Evolutionary conservation across 257 asterid genomes (phyloP), one percentile per base, ranked within the genome.

Genomic region (Eucommia ulmoides): DNA sequence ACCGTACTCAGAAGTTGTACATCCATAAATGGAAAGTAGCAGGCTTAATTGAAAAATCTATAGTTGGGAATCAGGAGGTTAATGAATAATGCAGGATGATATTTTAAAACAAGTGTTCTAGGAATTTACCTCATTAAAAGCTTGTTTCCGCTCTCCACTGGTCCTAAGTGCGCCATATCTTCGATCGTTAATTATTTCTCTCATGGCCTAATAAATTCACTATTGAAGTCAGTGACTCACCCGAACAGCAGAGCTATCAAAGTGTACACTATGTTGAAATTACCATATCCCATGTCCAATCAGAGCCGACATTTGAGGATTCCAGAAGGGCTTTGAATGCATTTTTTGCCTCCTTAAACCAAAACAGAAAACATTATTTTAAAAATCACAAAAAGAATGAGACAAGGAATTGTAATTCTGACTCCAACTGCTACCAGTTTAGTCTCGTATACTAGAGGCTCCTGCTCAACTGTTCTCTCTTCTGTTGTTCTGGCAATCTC

Each of bases 221-320:
- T 61, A 49, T 47, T 56, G 29, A 24, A 50, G 52, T 59, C 38
- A 24, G 62, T 45, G 62, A 59, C 47, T 45, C 48, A 24, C 62
- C 51, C 46, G 19, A 54, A 41, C 44, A 7, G 4, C 48, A 42
- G 19, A 56, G 65, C 41, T 17, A 45, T 38, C 21, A 38, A 14
- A 62, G 50, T 59, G 23, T 26, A 54, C 45, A 9, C 44, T 65
- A 54, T 55, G 22, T 51, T 54, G 20, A 67, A 56, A 24, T 21
- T 45, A 84, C 97, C 94, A 85, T 92, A 52, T 91, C 97, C 99
- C 99, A 91, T 23, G 65, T 86, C 93, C 89, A 86, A 70, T 83
- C 94, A 53, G 88, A 65, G 55, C 93, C 89, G 54, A 83, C 83
- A 79, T 81, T 77, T 56, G 87, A 74, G 50, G 74, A 22, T 61